Percentiles rank a stretch among this genome's conserved stretches.
These are phyloP conservation scores for Discostella pseudostelligera DNA, from an alignment of 108 stramenopile species.

Conservation along the genomic window DNA sequence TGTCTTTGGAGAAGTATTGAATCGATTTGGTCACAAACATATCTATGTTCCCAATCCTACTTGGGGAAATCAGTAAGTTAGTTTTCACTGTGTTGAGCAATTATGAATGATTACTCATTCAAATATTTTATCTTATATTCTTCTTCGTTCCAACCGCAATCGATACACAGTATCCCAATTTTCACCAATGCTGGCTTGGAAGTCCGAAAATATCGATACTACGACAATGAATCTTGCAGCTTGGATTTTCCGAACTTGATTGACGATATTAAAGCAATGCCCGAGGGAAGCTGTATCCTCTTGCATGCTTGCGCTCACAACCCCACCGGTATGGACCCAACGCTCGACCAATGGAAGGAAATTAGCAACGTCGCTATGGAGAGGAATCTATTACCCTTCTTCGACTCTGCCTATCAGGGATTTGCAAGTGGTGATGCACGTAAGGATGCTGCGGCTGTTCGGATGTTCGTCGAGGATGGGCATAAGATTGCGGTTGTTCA, in stretches of 20 bases:
- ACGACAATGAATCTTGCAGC: slow-evolving; percentile 70
- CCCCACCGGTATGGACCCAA: slow-evolving; percentile 97
- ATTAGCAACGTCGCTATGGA: slow-evolving; percentile 81
- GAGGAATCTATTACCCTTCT: slow-evolving; percentile 87
- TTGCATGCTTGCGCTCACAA: slow-evolving; percentile 99
- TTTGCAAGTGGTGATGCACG: slow-evolving; percentile 96
- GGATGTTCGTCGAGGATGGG: slow-evolving; percentile 97
- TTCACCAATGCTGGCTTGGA: slow-evolving; percentile 91
- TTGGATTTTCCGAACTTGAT: slow-evolving; percentile 90
- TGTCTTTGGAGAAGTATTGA: slow-evolving; percentile 88
- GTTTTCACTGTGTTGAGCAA: background rate
- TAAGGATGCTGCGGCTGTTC: slow-evolving; percentile 91
- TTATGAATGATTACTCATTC: background rate
- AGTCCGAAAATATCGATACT: slow-evolving; percentile 91
- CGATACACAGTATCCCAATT: slow-evolving; percentile 70
- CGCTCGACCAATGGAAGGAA: slow-evolving; percentile 94
- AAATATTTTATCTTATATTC: background rate
- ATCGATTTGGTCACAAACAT: slow-evolving; percentile 72
- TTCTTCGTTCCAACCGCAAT: background rate
- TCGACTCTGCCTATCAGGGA: slow-evolving; percentile 98
- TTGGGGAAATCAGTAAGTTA: slow-evolving; percentile 92
- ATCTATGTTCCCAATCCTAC: slow-evolving; percentile 98
- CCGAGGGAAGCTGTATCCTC: slow-evolving; percentile 84
- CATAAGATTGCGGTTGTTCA: slow-evolving; percentile 93
- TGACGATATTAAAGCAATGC: slow-evolving; percentile 83